Percentiles rank a stretch among this genome's conserved stretches.
Evolutionary conservation across 768 basidiomycete genomes (phyloP).

Genomic region (Rhodosporidiobolus sp.): DNA sequence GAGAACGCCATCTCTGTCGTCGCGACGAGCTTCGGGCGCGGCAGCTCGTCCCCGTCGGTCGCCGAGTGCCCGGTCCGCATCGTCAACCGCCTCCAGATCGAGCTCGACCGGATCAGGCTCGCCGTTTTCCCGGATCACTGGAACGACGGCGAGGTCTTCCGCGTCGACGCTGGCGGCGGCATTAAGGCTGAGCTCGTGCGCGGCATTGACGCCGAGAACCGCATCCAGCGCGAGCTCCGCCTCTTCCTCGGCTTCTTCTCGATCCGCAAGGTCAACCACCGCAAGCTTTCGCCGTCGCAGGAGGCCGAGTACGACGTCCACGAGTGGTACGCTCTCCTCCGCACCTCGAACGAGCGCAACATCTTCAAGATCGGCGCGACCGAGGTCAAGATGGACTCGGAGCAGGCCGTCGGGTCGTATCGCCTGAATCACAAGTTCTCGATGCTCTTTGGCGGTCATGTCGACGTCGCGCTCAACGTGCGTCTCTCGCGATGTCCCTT

Average conservation of each 20-base stretch:
- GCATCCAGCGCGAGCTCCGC: conserved; percentile 21
- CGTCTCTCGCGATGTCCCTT: background rate
- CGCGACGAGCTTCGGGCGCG: background rate
- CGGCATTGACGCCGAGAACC: background rate
- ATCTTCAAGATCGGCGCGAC: conserved; percentile 32
- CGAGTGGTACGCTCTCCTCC: conserved; percentile 31
- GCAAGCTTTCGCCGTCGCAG: conserved; percentile 12
- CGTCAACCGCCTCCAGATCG: conserved; percentile 70
- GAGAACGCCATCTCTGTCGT: conserved; percentile 66
- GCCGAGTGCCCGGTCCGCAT: conserved; percentile 48
- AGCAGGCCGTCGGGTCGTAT: conserved; percentile 3
- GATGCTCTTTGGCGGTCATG: conserved; percentile 18
- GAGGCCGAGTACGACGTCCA: conserved; percentile 22
- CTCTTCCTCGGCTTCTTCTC: conserved; percentile 33
- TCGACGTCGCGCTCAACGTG: conserved; percentile 32
- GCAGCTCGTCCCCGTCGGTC: background rate
- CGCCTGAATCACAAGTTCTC: conserved; percentile 25
- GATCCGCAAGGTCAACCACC: conserved; percentile 24
- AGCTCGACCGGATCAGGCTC: conserved; percentile 62
- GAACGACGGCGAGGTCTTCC: conserved; percentile 71
- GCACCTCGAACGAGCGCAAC: conserved; percentile 18
- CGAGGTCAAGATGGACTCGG: conserved; percentile 26
- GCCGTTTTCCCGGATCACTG: conserved; percentile 76
- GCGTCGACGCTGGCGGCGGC: conserved; percentile 69
- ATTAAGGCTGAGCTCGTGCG: conserved; percentile 48